These are phyloP conservation scores for Ascomycota sp. DNA, from an alignment of 2,329 filamentous ascomycete genomes.

Conservation along the genomic window DNA sequence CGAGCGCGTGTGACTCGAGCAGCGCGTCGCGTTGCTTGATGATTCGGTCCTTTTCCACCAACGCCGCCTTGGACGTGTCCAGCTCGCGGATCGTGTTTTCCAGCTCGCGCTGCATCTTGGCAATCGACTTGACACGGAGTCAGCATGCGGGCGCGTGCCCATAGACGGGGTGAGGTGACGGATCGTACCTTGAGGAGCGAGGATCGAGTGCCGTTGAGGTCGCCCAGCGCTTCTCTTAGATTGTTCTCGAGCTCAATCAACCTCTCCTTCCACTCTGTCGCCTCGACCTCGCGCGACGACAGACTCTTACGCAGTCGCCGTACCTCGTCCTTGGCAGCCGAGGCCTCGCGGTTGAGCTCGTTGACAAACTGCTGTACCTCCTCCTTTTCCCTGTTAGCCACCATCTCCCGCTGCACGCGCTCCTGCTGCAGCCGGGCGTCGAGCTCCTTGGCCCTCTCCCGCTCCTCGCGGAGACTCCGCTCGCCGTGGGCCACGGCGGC, in stretches of 20 bases:
- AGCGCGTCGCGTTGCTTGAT: conserved; percentile 77
- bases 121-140: conserved; percentile 39
- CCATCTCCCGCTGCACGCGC: conserved; percentile 65
- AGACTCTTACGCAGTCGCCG: conserved; percentile 66
- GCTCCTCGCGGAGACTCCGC: conserved; percentile 63
- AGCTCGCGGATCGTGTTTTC: conserved; percentile 70
- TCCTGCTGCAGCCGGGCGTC: conserved; percentile 62
- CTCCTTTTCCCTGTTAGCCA: conserved; percentile 78
- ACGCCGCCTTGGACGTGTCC: conserved; percentile 51
- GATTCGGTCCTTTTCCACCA: conserved; percentile 79
- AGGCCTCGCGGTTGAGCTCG: conserved; percentile 72
- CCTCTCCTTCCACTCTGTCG: conserved; percentile 76
- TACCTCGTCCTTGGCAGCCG: conserved; percentile 67
- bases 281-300: conserved; percentile 69
- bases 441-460: conserved; percentile 52
- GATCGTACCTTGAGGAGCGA: conserved; percentile 54
- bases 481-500: conserved; percentile 63
- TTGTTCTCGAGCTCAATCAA: conserved; percentile 79
- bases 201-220: conserved; percentile 68
- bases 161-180: not conserved
- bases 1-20: conserved; percentile 72
- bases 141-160: not conserved
- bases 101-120: conserved; percentile 71
- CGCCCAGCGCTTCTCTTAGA: conserved; percentile 68
- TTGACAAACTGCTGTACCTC: conserved; percentile 88